Evolutionary conservation across 2,329 filamentous ascomycete genomes (phyloP).

Genomic region (Venturiaceae sp.): DNA sequence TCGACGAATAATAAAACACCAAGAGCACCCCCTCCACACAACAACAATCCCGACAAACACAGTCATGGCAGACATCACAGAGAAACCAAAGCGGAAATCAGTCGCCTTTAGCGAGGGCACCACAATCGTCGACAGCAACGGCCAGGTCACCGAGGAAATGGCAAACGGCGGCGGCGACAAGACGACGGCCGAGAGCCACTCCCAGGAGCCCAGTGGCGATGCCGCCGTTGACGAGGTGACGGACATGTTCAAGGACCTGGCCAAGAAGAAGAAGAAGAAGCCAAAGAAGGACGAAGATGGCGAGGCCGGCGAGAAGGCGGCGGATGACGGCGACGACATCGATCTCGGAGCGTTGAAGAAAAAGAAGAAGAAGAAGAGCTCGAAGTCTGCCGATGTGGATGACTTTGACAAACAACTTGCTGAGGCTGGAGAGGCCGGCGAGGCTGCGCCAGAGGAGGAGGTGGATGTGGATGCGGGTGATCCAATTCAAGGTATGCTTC

Average conservation of each 20-base stretch:
- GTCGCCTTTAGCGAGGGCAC: slow-evolving; percentile 88
- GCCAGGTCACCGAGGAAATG: slow-evolving; percentile 68
- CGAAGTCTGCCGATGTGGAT: slow-evolving; percentile 47
- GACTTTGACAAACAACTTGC: slow-evolving; percentile 61
- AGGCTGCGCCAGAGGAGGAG: slow-evolving; percentile 48
- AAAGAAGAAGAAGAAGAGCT: slow-evolving; percentile 78
- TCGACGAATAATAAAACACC: background rate
- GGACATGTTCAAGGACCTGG: slow-evolving; percentile 51
- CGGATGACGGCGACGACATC: slow-evolving; percentile 50
- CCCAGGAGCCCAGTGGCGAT: slow-evolving; percentile 29
- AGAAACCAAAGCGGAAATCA: slow-evolving; percentile 57
- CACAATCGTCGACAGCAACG: slow-evolving; percentile 81
- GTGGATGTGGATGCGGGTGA: slow-evolving; percentile 13
- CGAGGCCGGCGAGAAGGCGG: slow-evolving; percentile 30
- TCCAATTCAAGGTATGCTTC: background rate
- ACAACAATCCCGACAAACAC: slow-evolving; percentile 6
- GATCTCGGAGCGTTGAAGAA: slow-evolving; percentile 62
- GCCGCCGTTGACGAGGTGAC: slow-evolving; percentile 56
- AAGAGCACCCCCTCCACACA: background rate
- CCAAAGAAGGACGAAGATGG: slow-evolving; percentile 45
- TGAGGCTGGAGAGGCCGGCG: slow-evolving; percentile 44
- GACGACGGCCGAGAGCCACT: slow-evolving; percentile 72
- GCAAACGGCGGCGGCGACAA: slow-evolving; percentile 66
- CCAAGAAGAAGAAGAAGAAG: slow-evolving; percentile 67
- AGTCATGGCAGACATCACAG: slow-evolving; percentile 35